A percentile compares a stretch with the other conserved stretches of the same genome.
phyloP scores from a whole-genome alignment of 1,284 basidiomycete species.

The Phaffia rhodozyma region DNA sequence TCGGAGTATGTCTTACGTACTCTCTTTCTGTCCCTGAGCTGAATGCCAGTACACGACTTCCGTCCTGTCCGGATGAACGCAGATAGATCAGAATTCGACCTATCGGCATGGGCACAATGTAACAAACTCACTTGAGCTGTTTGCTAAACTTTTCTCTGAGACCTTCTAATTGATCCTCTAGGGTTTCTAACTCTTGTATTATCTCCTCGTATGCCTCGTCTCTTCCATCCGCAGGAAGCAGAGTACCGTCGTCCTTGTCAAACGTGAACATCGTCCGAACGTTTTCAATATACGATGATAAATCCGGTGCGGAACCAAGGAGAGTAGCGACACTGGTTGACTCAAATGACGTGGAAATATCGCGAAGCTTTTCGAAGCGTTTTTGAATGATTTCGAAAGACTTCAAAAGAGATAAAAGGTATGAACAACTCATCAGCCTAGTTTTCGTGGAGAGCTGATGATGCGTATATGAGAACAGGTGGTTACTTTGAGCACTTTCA shows the following conservation, averaged over 20 bases:
- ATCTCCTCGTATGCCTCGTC: constrained; percentile 71
- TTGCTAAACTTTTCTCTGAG: constrained; percentile 51
- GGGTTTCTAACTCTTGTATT: constrained; percentile 50
- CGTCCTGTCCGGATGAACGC: constrained; percentile 36
- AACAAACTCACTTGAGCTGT: constrained; percentile 43
- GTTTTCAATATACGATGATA: constrained; percentile 48
- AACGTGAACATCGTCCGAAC: constrained; percentile 60
- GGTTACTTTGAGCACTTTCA: constrained; percentile 61
- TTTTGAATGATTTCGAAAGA: constrained; percentile 61
- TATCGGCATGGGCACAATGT: not conserved
- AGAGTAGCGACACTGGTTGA: constrained; percentile 62
- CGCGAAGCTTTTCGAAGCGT: constrained; percentile 51
- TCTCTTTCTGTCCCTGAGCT: constrained; percentile 61
- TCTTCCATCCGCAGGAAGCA: constrained; percentile 65
- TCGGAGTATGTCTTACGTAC: constrained; percentile 23
- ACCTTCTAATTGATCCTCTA: constrained; percentile 59
- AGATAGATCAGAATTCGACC: constrained; percentile 14
- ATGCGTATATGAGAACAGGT: not conserved
- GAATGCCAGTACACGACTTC: constrained; percentile 71
- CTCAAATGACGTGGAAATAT: constrained; percentile 57
- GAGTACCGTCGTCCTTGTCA: constrained; percentile 46
- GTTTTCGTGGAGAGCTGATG: not conserved
- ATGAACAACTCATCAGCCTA: not conserved
- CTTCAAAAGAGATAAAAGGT: constrained; percentile 36
- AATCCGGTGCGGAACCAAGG: constrained; percentile 66